phyloP scores from a whole-genome alignment of 371 early-diverging fungal species.

The Dichotomocladium elegans region DNA sequence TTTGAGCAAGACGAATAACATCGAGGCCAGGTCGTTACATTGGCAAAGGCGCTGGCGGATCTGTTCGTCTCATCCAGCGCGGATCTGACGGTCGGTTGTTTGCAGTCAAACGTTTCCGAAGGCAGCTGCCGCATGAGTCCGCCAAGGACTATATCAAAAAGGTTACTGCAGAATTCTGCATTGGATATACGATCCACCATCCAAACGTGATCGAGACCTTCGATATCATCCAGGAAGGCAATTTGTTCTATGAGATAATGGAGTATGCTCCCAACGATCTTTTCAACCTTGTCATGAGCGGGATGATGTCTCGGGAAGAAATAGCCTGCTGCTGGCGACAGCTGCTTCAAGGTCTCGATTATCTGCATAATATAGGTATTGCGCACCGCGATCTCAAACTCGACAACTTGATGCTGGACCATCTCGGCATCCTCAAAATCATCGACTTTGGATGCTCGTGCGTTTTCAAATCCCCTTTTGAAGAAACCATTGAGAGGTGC shows the following conservation, averaged over 20 bases:
- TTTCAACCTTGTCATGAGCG: slow-evolving; percentile 69
- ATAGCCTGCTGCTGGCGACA: slow-evolving; percentile 75
- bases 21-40: slow-evolving; percentile 51
- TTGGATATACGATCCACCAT: slow-evolving; percentile 80
- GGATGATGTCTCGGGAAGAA: slow-evolving; percentile 62
- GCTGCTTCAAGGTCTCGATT: slow-evolving; percentile 67
- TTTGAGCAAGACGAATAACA: not conserved
- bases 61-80: slow-evolving; percentile 60
- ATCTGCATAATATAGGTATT: slow-evolving; percentile 74
- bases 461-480: slow-evolving; percentile 72
- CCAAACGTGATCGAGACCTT: slow-evolving; percentile 82
- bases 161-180: slow-evolving; percentile 83
- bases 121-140: slow-evolving; percentile 62
- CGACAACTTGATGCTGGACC: slow-evolving; percentile 77
- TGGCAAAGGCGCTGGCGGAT: slow-evolving; percentile 76
- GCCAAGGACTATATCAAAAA: slow-evolving; percentile 81
- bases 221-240: slow-evolving; percentile 73
- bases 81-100: slow-evolving; percentile 56
- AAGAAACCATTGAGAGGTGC: slow-evolving; percentile 45
- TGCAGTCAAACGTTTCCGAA: slow-evolving; percentile 83
- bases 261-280: slow-evolving; percentile 80
- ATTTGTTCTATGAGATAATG: slow-evolving; percentile 70
- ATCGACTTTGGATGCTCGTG: slow-evolving; percentile 91
- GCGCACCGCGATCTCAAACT: slow-evolving; percentile 87
- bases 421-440: slow-evolving; percentile 75